These are phyloP conservation scores for Exophiala sp. DNA, from an alignment of 2,329 filamentous ascomycete genomes.

Conservation along the genomic window DNA sequence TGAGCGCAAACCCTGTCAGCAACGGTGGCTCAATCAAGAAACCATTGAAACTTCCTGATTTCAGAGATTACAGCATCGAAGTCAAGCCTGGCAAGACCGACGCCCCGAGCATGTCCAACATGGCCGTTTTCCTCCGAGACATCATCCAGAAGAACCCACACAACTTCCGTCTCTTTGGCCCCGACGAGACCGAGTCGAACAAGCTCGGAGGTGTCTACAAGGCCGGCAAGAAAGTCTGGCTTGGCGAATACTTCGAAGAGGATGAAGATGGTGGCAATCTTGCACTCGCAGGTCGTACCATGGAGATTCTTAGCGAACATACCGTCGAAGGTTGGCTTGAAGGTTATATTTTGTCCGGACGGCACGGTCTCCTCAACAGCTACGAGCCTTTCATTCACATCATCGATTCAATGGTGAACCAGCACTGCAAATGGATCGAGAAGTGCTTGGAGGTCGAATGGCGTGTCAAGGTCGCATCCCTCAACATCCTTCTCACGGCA, in stretches of 20 bases:
- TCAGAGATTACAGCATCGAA: slow-evolving; percentile 62
- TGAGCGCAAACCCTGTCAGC: slow-evolving; percentile 73
- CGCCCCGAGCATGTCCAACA: slow-evolving; percentile 65
- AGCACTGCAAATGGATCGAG: slow-evolving; percentile 82
- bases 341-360: slow-evolving; percentile 70
- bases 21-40: slow-evolving; percentile 68
- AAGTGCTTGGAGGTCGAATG: slow-evolving; percentile 77
- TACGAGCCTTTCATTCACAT: slow-evolving; percentile 82
- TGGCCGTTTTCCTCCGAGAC: slow-evolving; percentile 65
- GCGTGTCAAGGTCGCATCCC: slow-evolving; percentile 68
- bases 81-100: slow-evolving; percentile 59
- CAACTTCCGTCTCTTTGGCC: slow-evolving; percentile 73
- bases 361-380: slow-evolving; percentile 73
- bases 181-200: slow-evolving; percentile 79
- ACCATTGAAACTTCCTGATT: slow-evolving; percentile 67
- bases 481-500: slow-evolving; percentile 75
- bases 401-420: slow-evolving; percentile 82
- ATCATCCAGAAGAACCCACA: slow-evolving; percentile 61
- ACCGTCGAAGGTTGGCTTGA: slow-evolving; percentile 78
- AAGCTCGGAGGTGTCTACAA: slow-evolving; percentile 70
- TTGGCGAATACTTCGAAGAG: slow-evolving; percentile 74
- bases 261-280: slow-evolving; percentile 73
- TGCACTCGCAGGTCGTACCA: slow-evolving; percentile 64
- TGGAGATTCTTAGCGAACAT: slow-evolving; percentile 83
- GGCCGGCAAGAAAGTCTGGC: slow-evolving; percentile 74